These are phyloP conservation scores for Steccherinum ochraceum DNA, from an alignment of 768 basidiomycete species.

Conservation along the genomic window DNA sequence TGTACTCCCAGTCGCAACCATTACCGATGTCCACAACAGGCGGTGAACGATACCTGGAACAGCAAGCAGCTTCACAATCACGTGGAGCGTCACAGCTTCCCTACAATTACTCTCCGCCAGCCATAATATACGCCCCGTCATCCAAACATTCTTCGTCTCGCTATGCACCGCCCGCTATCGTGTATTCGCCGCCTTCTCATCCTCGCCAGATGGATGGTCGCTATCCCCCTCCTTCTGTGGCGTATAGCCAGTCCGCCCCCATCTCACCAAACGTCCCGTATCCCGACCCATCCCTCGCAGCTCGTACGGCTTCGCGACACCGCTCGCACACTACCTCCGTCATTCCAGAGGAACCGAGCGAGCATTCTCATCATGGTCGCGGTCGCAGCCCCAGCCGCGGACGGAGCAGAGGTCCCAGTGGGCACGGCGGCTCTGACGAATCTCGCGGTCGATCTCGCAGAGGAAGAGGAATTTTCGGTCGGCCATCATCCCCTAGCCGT, in stretches of 20 bases:
- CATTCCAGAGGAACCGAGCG: constrained; percentile 6
- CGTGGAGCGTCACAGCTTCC: constrained; percentile 26
- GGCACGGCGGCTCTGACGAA: neutral
- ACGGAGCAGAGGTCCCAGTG: constrained; percentile 6
- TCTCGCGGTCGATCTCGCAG: constrained; percentile 1
- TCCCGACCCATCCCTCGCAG: constrained; percentile 2
- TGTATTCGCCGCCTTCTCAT: constrained; percentile 36
- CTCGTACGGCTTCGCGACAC: neutral
- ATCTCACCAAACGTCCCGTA: constrained; percentile 1
- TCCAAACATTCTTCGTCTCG: constrained; percentile 38
- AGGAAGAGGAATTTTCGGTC: neutral
- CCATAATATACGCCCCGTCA: constrained; percentile 55
- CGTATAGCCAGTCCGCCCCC: constrained; percentile 65
- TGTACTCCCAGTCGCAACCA: constrained; percentile 36
- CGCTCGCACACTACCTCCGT: neutral
- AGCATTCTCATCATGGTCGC: constrained; percentile 2
- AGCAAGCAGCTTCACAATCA: constrained; percentile 24
- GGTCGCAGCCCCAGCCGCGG: constrained; percentile 11
- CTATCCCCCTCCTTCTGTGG: constrained; percentile 45
- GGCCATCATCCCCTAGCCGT: constrained; percentile 13
- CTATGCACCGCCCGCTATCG: constrained; percentile 56
- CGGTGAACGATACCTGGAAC: constrained; percentile 13
- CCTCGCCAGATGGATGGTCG: constrained; percentile 14
- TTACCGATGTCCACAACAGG: constrained; percentile 25
- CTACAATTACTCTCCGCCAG: constrained; percentile 39